Conservation (phyloP, 352 stramenopile genomes). For the Aphanomyces invadans region DNA sequence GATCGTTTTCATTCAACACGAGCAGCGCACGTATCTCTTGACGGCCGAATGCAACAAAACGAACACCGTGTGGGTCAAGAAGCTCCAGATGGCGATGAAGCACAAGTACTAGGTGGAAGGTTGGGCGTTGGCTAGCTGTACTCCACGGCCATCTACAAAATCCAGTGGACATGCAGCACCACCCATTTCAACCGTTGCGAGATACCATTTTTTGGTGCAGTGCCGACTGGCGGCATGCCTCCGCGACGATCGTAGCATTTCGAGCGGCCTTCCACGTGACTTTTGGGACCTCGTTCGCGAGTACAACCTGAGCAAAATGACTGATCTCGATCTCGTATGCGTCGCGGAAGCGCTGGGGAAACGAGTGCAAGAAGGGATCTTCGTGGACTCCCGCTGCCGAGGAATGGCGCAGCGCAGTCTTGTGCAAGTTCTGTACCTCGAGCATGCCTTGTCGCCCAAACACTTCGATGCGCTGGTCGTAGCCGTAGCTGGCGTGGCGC, state of each 20-base stretch:
- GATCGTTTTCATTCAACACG: slow-evolving; percentile 51
- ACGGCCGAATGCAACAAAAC: slow-evolving; percentile 24
- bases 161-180: too few species aligned
- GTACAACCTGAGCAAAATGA: slow-evolving; percentile 66
- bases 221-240: slow-evolving; percentile 58
- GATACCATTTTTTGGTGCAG: slow-evolving; percentile 28
- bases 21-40: slow-evolving; percentile 30
- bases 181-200: slow-evolving; percentile 25
- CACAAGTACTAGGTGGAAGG: slow-evolving; percentile 24
- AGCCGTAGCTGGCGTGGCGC: slow-evolving; percentile 80
- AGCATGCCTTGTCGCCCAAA: slow-evolving; percentile 66
- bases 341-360: slow-evolving; percentile 80
- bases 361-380: slow-evolving; percentile 70
- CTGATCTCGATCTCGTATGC: slow-evolving; percentile 82
- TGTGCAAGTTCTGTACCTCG: slow-evolving; percentile 61
- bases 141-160: slow-evolving; percentile 6
- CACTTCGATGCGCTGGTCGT: slow-evolving; percentile 90
- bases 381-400: slow-evolving; percentile 42
- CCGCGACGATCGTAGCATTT: slow-evolving; percentile 72
- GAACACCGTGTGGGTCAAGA: slow-evolving; percentile 55
- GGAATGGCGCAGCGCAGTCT: slow-evolving; percentile 48
- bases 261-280: slow-evolving; percentile 64
- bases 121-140: too few species aligned
- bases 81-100: slow-evolving; percentile 42
- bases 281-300: slow-evolving; percentile 32